These are phyloP conservation scores for Pichia sp. DNA, from an alignment of 1,139 yeast genomes.

Conservation along the genomic window DNA sequence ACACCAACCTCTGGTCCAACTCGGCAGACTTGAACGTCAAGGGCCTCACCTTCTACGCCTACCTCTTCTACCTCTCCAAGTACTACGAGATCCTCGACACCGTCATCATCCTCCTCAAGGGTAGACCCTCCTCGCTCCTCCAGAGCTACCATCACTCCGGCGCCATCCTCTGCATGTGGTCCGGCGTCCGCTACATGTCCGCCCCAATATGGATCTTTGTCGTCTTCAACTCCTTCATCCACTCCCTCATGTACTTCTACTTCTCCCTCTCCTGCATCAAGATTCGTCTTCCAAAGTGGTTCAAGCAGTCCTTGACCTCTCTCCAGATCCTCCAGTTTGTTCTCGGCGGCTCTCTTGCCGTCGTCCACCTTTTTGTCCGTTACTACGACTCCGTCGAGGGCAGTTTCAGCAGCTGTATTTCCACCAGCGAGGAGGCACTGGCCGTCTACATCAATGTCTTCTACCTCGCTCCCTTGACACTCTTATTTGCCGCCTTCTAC, in stretches of 20 bases:
- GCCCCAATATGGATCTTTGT: slow-evolving; percentile 84
- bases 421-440: slow-evolving; percentile 58
- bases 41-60: slow-evolving; percentile 60
- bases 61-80: slow-evolving; percentile 67
- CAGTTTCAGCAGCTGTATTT: slow-evolving; percentile 50
- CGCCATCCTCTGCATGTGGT: slow-evolving; percentile 83
- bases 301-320: slow-evolving; percentile 61
- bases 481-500: slow-evolving; percentile 66
- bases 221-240: slow-evolving; percentile 74
- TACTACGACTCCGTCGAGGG: slow-evolving; percentile 51
- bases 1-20: slow-evolving; percentile 54
- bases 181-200: slow-evolving; percentile 65
- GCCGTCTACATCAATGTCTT: slow-evolving; percentile 61
- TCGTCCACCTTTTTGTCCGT: slow-evolving; percentile 58
- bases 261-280: slow-evolving; percentile 62
- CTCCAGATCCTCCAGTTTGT: slow-evolving; percentile 71
- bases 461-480: slow-evolving; percentile 68
- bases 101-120: slow-evolving; percentile 62
- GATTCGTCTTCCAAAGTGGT: slow-evolving; percentile 53
- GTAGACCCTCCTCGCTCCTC: slow-evolving; percentile 62
- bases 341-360: slow-evolving; percentile 65
- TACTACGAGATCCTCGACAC: slow-evolving; percentile 74
- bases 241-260: slow-evolving; percentile 72
- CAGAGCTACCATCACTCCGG: slow-evolving; percentile 81
- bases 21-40: slow-evolving; percentile 29